Evolutionary conservation across 2,329 filamentous ascomycete genomes (phyloP), one percentile per base, ranked within the genome.

Genomic region (Cladosporium sp.): DNA sequence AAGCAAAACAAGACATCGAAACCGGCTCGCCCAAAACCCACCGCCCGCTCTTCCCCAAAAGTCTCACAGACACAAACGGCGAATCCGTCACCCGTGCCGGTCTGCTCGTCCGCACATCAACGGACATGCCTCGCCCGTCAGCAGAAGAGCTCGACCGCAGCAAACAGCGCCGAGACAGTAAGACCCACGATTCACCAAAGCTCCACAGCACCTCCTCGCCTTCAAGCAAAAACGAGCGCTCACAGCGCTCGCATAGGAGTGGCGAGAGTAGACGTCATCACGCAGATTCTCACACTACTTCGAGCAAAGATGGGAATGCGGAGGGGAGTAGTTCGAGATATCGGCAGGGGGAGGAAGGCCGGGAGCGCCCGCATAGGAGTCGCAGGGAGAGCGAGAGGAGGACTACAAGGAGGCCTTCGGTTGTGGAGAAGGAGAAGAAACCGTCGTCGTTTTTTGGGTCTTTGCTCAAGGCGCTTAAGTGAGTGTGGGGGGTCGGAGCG

Each of bases 371-470:
- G 18, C 40, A 43, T 13, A 43, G 35, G 15, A 40, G 45, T 35
- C 36, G 43, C n/a, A 19, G 47, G 13, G 48, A 43, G 18, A 43
- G 40, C 18, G 48, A 43, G 7, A 50, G 39, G 7, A 38, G 40
- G 12, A 39, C n/a, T n/a, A n/a, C 43, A 11, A 30, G 48, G 18
- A 16, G 48, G 9, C 48, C 48, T 25, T 32, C 40, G 22, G 7
- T 20, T 9, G 33, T 6, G 22, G 35, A 39, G 39, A 43, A 43
- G 35, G 41, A 39, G 32, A 50, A 50, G 48, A 50, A 43, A 33
- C 33, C 48, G 27, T 38, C 48, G 27, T 38, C 32, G 2, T 50
- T 50, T 33, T 43, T 50, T 38, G 48, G 48, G 16, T 43, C 39
- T 7, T 27, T 50, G 7, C 15, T 43, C 18, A 43, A 27, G 40